Conservation (phyloP, 495 filamentous ascomycete genomes). For the Podospora fimiseda region DNA sequence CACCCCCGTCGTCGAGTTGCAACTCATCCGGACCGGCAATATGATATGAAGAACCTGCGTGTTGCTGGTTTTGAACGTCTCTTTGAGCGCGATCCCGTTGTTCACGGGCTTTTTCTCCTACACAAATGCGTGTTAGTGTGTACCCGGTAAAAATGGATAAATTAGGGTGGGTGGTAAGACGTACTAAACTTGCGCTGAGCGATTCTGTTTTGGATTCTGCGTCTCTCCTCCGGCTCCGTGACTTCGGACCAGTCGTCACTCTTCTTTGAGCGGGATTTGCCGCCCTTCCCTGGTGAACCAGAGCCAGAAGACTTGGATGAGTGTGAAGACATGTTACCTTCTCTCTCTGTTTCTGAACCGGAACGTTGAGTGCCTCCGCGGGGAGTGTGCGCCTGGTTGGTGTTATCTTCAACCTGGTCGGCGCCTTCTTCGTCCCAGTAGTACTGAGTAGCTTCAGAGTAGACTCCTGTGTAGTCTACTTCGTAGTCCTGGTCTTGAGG, state of each 20-base stretch:
- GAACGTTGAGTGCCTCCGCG: slow-evolving; percentile 6
- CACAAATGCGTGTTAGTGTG: slow-evolving; percentile 11
- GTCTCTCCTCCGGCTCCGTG: slow-evolving; percentile 52
- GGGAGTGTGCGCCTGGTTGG: slow-evolving; percentile 9
- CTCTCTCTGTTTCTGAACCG: slow-evolving; percentile 30
- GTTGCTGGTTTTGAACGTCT: slow-evolving; percentile 48
- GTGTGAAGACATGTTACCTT: slow-evolving; percentile 30
- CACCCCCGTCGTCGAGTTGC: slow-evolving; percentile 38
- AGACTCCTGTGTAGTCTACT: slow-evolving; percentile 12
- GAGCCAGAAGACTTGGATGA: slow-evolving; percentile 28
- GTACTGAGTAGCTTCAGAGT: slow-evolving; percentile 1
- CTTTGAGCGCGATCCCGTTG: slow-evolving; percentile 52
- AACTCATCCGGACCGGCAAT: slow-evolving; percentile 43
- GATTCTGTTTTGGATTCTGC: slow-evolving; percentile 56
- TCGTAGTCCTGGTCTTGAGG: slow-evolving; percentile 14
- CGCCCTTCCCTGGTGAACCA: slow-evolving; percentile 27
- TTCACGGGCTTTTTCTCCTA: slow-evolving; percentile 55
- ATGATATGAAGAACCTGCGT: slow-evolving; percentile 50
- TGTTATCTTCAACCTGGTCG: neutral
- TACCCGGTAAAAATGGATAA: neutral
- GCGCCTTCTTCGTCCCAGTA: neutral
- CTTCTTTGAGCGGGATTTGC: slow-evolving; percentile 31
- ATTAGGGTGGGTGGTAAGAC: slow-evolving; percentile 11
- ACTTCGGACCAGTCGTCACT: slow-evolving; percentile 56
- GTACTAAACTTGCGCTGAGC: slow-evolving; percentile 57